Percentiles rank a stretch among this genome's conserved stretches.
Conservation (phyloP, 2,329 filamentous ascomycete genomes). For the Diaporthe citri region DNA sequence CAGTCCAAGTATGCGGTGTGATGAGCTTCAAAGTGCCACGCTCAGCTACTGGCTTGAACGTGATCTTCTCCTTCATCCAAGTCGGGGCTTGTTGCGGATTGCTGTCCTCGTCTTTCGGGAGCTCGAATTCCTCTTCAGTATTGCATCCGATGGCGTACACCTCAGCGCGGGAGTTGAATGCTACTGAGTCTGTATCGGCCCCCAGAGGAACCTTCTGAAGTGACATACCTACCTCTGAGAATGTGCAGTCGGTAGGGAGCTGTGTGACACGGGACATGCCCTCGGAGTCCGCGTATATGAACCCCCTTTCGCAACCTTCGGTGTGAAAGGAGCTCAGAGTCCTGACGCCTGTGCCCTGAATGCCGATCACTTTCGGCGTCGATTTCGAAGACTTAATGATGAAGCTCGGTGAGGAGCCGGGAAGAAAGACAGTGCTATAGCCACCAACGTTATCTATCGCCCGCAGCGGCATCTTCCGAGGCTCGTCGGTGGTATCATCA, state of each 20-base stretch:
- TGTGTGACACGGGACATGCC: slow-evolving; percentile 81
- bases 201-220: slow-evolving; percentile 78
- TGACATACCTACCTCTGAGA: slow-evolving; percentile 81
- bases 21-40: slow-evolving; percentile 83
- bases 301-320: slow-evolving; percentile 81
- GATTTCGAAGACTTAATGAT: slow-evolving; percentile 86
- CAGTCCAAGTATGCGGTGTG: slow-evolving; percentile 80
- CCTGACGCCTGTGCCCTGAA: slow-evolving; percentile 77
- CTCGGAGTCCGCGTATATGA: slow-evolving; percentile 82
- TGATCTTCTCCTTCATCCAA: slow-evolving; percentile 79
- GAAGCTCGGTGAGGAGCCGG: slow-evolving; percentile 84
- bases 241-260: slow-evolving; percentile 74
- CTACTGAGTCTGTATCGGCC: slow-evolving; percentile 77
- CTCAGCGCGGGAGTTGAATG: slow-evolving; percentile 81
- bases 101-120: slow-evolving; percentile 87
- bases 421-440: slow-evolving; percentile 85
- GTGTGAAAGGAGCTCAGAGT: slow-evolving; percentile 84
- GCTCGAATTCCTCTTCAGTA: slow-evolving; percentile 77
- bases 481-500: slow-evolving; percentile 58
- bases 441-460: slow-evolving; percentile 76
- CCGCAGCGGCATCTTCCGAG: slow-evolving; percentile 66
- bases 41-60: slow-evolving; percentile 75
- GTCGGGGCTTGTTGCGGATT: slow-evolving; percentile 39
- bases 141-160: slow-evolving; percentile 84
- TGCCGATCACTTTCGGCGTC: slow-evolving; percentile 78